Percentiles rank a stretch among this genome's conserved stretches.
Evolutionary conservation across 495 filamentous ascomycete genomes (phyloP).

Genomic region (Extremus antarcticus): DNA sequence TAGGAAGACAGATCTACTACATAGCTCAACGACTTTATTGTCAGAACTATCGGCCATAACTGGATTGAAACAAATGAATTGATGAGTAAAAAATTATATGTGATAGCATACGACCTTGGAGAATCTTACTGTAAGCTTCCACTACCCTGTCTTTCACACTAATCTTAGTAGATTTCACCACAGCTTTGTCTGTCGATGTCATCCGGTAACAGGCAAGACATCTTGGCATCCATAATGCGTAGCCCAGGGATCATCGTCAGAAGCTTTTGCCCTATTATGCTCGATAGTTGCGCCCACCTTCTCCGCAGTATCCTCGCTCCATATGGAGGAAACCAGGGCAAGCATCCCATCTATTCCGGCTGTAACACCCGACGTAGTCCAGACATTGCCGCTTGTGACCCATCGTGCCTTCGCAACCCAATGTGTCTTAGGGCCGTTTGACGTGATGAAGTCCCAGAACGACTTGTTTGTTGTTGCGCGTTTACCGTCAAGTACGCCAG

Average conservation of each 20-base stretch:
- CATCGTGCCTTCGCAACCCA: conserved; percentile 56
- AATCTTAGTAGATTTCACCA: no score
- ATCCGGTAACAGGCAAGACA: neutral
- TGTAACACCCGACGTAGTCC: conserved; percentile 51
- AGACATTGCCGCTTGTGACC: conserved; percentile 55
- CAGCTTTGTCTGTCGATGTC: no score
- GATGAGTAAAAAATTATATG: no score
- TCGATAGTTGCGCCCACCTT: conserved; percentile 25
- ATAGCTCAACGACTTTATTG: no score
- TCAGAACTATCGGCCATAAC: no score
- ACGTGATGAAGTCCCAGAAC: conserved; percentile 30
- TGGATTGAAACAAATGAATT: no score
- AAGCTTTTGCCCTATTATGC: conserved; percentile 27
- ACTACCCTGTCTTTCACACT: no score
- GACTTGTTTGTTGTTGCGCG: conserved; percentile 48
- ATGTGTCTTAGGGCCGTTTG: conserved; percentile 35
- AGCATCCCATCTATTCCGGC: conserved; percentile 55
- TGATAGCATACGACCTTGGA: no score
- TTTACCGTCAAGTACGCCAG: conserved; percentile 47
- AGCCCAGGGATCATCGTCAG: conserved; percentile 31
- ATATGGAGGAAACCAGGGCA: conserved; percentile 41
- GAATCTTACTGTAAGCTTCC: no score
- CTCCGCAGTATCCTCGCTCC: conserved; percentile 28
- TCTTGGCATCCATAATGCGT: conserved; percentile 17
- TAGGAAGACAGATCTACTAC: no score